Evolutionary conservation across 805 yeast genomes (phyloP).

Genomic region (Candida vaughaniae): DNA sequence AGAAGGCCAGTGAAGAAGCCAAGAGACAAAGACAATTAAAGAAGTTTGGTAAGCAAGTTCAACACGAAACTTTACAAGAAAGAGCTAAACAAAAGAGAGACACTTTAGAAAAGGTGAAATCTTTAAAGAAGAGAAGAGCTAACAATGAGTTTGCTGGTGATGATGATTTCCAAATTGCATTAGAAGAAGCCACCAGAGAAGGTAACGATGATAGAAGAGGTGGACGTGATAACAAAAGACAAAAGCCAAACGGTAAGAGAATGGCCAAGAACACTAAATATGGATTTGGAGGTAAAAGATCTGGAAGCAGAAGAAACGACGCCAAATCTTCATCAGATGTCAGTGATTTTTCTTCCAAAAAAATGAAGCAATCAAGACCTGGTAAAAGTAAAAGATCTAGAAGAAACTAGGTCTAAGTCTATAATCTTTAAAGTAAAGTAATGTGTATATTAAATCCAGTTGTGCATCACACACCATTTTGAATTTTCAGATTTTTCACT

Average conservation of each 20-base stretch:
- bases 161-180: constrained; percentile 81
- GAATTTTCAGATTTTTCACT: too few relatives aligned
- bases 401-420: neutral
- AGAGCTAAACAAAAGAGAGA: constrained; percentile 92
- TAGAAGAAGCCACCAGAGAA: constrained; percentile 84
- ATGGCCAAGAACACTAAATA: constrained; percentile 69
- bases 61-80: constrained; percentile 87
- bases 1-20: constrained; percentile 90
- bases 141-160: constrained; percentile 68
- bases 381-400: constrained; percentile 42
- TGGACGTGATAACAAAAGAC: constrained; percentile 47
- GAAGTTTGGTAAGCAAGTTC: constrained; percentile 97
- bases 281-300: constrained; percentile 78
- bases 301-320: constrained; percentile 70
- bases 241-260: constrained; percentile 63
- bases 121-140: constrained; percentile 86
- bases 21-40: constrained; percentile 91
- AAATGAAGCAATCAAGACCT: constrained; percentile 51
- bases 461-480: too few relatives aligned
- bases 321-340: constrained; percentile 70
- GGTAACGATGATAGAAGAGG: constrained; percentile 23
- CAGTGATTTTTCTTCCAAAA: constrained; percentile 52
- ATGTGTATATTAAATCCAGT: too few relatives aligned
- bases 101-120: constrained; percentile 83
- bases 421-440: too few relatives aligned